Evolutionary conservation across 805 yeast genomes (phyloP), one percentile per base, ranked within the genome.

Genomic region (Hanseniaspora valbyensis): DNA sequence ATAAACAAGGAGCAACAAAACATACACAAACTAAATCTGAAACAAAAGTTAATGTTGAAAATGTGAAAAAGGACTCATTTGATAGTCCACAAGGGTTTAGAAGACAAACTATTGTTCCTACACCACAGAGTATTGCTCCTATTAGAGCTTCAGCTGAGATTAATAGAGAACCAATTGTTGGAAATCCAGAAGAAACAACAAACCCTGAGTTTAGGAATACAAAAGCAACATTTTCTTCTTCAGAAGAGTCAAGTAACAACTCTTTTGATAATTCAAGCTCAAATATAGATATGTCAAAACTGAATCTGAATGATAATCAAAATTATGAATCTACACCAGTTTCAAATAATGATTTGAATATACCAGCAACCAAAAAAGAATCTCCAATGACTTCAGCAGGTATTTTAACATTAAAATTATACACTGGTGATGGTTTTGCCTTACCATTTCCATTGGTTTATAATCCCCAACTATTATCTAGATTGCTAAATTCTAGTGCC

Each of bases 401-500:
- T 2, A 69, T 84, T 26, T 71, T 87, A 56, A 83, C 89, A 0
- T 81, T 87, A 25, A 83, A 84, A 60, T 74, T 87, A 10, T 84
- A 84, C 60, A 76, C 77, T 36, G 84, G 89, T 33, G 73, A 75
- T 53, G 76, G 78, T 45, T 73, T 87, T 55, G 71, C 70, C 42
- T 71, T 88, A 44, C 95, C 96, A 4, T 77, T 83, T 42, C 77
- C 78, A 25, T 70, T 83, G 52, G 78, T 77, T 52, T 77, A 81
- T 52, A 82, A 77, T 64, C 77, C 75, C 58, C 79, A 73, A 54
- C 75, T 78, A 21, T 64, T 84, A 45, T 70, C 76, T n/a, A 82
- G 81, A 53, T 68, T 84, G 54, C 78, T 84, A n/a, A 68, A 69
- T 45, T 75, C 83, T 16, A 44, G 50, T 14, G 29, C 49, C 8